Base-by-base conservation (phyloP, 257 asterid species). In the Ilex asprella region DNA sequence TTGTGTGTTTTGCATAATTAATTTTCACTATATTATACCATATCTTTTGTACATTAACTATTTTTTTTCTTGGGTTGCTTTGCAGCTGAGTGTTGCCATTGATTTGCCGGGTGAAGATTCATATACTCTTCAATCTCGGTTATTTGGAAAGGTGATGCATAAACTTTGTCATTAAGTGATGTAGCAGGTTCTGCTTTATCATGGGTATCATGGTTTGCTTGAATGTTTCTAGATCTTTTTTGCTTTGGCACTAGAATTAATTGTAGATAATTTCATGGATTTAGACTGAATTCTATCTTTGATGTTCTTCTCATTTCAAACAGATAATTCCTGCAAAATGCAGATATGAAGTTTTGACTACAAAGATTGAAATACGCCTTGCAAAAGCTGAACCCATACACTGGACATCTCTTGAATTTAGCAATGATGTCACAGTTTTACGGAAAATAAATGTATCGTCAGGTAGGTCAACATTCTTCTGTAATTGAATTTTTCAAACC, bases 351-450 rank as follows among this genome's bases (percentile, higher is more conserved):
- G 96, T 93, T 61, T 68, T 93, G 81, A 65, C 95, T 54, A 93
- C 99, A 16, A 89, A 93, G 81, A 76, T 87, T 61, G 99, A 93
- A 73, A 82, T 93, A 63, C 85, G 94, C 60, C 99, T 93, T 77
- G 87, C 87, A 30, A 93, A 93, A 78, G 95, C 95, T 56, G 97
- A 90, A 49, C 65, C 74, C 55, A 44, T 80, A 10, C 83, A 81
- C 27, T 93, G 99, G 99, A 59, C 87, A 21, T 77, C 89, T 61
- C 96, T 93, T 11, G 99, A 93, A 69, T 87, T 52, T 70, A 84
- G 67, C 78, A 62, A 41, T 58, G 84, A 73, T 1, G 67, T 58
- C 71, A 53, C 72, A 50, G 84, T 80, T 54, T 74, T 62, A 47
- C 92, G 65, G 65, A 81, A 70, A 64, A 73, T 73, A 31, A 76